Evolutionary conservation across 805 yeast genomes (phyloP).

Genomic region (Sugiyamaella americana): DNA sequence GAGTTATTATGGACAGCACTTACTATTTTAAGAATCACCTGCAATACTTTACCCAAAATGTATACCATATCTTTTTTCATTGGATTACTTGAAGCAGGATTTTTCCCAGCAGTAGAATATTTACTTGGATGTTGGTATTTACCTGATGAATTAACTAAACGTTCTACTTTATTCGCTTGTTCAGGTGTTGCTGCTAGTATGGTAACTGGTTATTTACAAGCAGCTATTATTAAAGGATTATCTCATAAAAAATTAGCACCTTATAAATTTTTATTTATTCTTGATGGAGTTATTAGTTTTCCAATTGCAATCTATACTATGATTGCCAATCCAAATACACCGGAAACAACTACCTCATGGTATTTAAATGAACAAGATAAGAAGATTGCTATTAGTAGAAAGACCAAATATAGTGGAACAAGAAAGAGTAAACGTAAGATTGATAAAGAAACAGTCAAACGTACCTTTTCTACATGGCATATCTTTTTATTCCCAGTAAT

Average conservation of each 20-base stretch:
- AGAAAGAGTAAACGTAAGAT: conserved; percentile 24
- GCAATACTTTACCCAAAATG: conserved; percentile 41
- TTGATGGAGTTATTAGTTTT: conserved; percentile 41
- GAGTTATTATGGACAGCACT: conserved; percentile 43
- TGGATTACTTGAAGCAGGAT: conserved; percentile 30
- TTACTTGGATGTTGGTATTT: conserved; percentile 30
- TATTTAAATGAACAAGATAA: conserved; percentile 40
- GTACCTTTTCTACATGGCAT: conserved; percentile 42
- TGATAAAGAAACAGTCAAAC: conserved; percentile 32
- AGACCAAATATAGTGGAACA: conserved; percentile 23
- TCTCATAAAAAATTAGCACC: conserved; percentile 27
- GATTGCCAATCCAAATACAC: conserved; percentile 43
- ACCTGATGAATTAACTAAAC: conserved; percentile 26
- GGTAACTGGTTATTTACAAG: conserved; percentile 57
- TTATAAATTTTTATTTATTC: conserved; percentile 43
- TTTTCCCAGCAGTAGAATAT: conserved; percentile 30
- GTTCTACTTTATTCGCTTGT: conserved; percentile 27
- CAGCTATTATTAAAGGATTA: conserved; percentile 43
- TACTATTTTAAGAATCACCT: conserved; percentile 36
- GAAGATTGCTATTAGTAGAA: conserved; percentile 37
- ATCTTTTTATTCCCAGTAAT: conserved; percentile 40
- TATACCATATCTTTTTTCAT: conserved; percentile 30
- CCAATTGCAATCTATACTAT: conserved; percentile 41
- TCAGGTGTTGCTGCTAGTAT: conserved; percentile 34
- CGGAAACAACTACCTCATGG: conserved; percentile 40